phyloP scores from a whole-genome alignment of 495 filamentous ascomycete genomes.

The Penicillium arizonense region DNA sequence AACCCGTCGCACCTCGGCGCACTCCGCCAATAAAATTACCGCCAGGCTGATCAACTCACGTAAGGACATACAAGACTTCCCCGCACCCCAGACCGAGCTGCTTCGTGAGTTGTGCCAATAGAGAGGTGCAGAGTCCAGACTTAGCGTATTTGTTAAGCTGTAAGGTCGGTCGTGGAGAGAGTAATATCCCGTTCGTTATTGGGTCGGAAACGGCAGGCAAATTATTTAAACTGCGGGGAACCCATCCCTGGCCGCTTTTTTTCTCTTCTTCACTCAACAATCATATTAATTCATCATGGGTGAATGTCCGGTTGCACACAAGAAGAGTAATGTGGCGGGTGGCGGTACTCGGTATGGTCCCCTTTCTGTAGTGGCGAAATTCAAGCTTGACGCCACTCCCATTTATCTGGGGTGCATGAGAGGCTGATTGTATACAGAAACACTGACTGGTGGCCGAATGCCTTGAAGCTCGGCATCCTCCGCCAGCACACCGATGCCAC shows the following conservation, averaged over 20 bases:
- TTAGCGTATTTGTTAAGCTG: neutral
- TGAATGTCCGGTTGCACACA: slow-evolving; percentile 51
- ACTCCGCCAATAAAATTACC: slow-evolving; percentile 1
- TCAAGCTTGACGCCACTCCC: too few relatives aligned
- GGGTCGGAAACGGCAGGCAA: neutral
- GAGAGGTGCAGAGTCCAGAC: neutral
- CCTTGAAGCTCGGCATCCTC: slow-evolving; percentile 65
- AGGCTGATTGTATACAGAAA: slow-evolving; percentile 30
- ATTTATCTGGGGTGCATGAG: neutral
- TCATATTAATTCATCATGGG: slow-evolving; percentile 16
- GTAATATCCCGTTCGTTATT: slow-evolving; percentile 4
- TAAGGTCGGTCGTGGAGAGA: neutral
- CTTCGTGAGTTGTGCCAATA: neutral
- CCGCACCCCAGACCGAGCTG: slow-evolving; percentile 3
- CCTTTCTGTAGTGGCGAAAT: too few relatives aligned
- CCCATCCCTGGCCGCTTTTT: neutral
- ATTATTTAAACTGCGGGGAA: slow-evolving; percentile 10
- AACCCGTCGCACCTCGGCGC: slow-evolving; percentile 2
- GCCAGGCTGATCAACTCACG: neutral
- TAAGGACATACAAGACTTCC: neutral
- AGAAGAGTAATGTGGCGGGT: slow-evolving; percentile 53
- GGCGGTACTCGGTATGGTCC: slow-evolving; percentile 47
- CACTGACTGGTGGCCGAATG: slow-evolving; percentile 68
- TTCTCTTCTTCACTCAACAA: neutral
- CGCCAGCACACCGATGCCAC: slow-evolving; percentile 63